Percentiles rank a stretch among this genome's conserved stretches.
phyloP scores from a whole-genome alignment of 2,329 filamentous ascomycete genomes.

The Fusarium haematococcum region DNA sequence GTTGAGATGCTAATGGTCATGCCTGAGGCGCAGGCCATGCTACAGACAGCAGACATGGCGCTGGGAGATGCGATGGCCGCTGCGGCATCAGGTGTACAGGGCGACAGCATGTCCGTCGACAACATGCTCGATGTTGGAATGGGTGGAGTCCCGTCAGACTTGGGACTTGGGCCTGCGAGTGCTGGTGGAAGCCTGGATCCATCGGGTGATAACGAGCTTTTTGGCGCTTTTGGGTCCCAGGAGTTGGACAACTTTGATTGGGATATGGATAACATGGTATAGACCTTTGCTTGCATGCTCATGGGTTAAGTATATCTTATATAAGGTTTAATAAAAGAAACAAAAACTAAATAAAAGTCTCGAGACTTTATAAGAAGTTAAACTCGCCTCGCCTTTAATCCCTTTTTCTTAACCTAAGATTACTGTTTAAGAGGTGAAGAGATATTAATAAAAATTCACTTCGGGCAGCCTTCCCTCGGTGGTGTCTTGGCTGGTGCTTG shows the following conservation, averaged over 20 bases:
- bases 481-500: too few relatives aligned
- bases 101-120: conserved; percentile 56
- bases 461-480: too few relatives aligned
- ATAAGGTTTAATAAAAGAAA: background rate
- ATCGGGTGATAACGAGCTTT: conserved; percentile 53
- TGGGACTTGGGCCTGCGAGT: conserved; percentile 53
- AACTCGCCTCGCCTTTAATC: too few relatives aligned
- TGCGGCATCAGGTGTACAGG: conserved; percentile 55
- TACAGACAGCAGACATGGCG: conserved; percentile 56
- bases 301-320: background rate
- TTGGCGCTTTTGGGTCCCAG: conserved; percentile 51
- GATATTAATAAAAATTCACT: too few relatives aligned
- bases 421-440: too few relatives aligned
- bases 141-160: conserved; percentile 49
- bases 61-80: conserved; percentile 58
- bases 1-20: conserved; percentile 74
- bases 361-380: background rate
- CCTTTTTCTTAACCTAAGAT: too few relatives aligned
- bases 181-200: conserved; percentile 49
- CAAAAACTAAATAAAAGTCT: background rate
- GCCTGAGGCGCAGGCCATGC: conserved; percentile 55
- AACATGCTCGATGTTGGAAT: conserved; percentile 61
- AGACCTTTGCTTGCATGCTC: background rate
- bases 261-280: conserved; percentile 20
- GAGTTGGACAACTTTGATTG: conserved; percentile 52